Evolutionary conservation across 2,329 filamentous ascomycete species (phyloP).

Genomic region (Zalaria sp.): DNA sequence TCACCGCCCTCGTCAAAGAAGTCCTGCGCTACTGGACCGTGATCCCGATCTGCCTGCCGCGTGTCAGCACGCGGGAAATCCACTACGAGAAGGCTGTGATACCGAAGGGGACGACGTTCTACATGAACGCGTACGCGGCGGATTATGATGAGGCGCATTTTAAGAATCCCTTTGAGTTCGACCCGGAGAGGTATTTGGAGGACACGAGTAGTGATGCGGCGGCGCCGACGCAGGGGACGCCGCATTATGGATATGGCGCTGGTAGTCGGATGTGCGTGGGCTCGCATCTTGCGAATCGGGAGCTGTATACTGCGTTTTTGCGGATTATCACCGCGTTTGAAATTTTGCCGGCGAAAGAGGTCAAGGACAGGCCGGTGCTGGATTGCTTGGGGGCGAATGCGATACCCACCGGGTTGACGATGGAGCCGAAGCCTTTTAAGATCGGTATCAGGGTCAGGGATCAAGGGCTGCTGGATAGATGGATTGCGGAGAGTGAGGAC

Average conservation of each 20-base stretch:
- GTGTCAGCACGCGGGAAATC: slow-evolving; percentile 59
- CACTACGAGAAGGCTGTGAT: slow-evolving; percentile 52
- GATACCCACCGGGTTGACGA: slow-evolving; percentile 31
- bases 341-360: slow-evolving; percentile 26
- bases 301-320: slow-evolving; percentile 32
- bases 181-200: slow-evolving; percentile 56
- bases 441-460: slow-evolving; percentile 32
- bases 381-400: slow-evolving; percentile 32
- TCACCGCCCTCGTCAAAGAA: slow-evolving; percentile 68
- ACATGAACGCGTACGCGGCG: slow-evolving; percentile 66
- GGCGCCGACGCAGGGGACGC: slow-evolving; percentile 35
- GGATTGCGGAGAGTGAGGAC: slow-evolving; percentile 33
- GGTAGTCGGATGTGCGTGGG: slow-evolving; percentile 27
- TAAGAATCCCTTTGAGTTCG: slow-evolving; percentile 46
- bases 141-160: slow-evolving; percentile 60
- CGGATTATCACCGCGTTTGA: slow-evolving; percentile 33
- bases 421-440: slow-evolving; percentile 38
- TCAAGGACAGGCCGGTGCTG: slow-evolving; percentile 26
- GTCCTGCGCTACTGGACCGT: slow-evolving; percentile 67
- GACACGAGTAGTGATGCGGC: slow-evolving; percentile 25
- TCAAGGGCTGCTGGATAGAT: slow-evolving; percentile 25
- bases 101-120: slow-evolving; percentile 64
- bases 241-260: slow-evolving; percentile 35
- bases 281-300: slow-evolving; percentile 23
- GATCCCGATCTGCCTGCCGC: slow-evolving; percentile 63